Percentiles rank a stretch among this genome's conserved stretches.
Evolutionary conservation across 2,329 filamentous ascomycete species (phyloP).

Genomic region (Podosphaera aphanis): DNA sequence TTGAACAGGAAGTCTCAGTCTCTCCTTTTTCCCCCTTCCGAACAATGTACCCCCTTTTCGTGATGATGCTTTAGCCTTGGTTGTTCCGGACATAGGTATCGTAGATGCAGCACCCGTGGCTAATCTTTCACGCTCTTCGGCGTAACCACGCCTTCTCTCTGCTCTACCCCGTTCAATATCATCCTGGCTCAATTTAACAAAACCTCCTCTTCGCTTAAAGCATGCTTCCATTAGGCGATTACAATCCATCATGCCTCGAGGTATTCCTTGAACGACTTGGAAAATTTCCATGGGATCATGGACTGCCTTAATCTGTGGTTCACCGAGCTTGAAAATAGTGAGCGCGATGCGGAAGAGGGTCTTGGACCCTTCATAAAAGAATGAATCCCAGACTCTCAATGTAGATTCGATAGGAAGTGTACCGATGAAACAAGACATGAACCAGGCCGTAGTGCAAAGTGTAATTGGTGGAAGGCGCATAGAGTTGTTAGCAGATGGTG

Average conservation of each 20-base stretch:
- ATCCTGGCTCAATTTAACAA: constrained; percentile 60
- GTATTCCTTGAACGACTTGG: constrained; percentile 73
- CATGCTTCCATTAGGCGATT: constrained; percentile 65
- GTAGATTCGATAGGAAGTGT: constrained; percentile 81
- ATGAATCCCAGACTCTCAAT: constrained; percentile 79
- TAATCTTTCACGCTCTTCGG: constrained; percentile 13
- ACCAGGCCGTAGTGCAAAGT: constrained; percentile 84
- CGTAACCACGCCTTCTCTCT: constrained; percentile 32
- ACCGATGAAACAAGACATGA: constrained; percentile 92
- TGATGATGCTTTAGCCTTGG: not conserved
- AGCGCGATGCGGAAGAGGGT: constrained; percentile 82
- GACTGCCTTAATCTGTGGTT: constrained; percentile 55
- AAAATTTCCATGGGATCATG: constrained; percentile 87
- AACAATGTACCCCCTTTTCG: not conserved
- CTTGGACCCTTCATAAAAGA: constrained; percentile 88
- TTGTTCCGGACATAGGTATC: not conserved
- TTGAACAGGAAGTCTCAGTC: not conserved
- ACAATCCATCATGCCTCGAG: constrained; percentile 57
- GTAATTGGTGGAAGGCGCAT: constrained; percentile 63
- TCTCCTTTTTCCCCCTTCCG: not conserved
- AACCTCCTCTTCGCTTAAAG: constrained; percentile 49
- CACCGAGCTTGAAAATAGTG: constrained; percentile 73
- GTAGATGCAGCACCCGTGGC: not conserved
- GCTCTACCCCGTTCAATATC: constrained; percentile 54
- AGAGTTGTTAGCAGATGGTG: constrained; percentile 12